phyloP scores from a whole-genome alignment of 257 asterid genomes.

The Pogostemon cablin region DNA sequence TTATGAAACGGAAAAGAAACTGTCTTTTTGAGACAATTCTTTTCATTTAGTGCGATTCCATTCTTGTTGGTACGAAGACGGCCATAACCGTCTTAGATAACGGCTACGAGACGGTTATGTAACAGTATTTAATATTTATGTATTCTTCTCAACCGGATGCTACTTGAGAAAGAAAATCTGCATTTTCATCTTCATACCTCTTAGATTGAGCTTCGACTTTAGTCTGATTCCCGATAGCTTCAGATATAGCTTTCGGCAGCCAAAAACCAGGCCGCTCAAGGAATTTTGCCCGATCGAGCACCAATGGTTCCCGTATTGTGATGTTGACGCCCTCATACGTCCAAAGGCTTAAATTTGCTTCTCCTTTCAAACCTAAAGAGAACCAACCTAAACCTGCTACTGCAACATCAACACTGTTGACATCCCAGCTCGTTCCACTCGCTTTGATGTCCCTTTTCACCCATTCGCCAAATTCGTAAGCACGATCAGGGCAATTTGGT shows the following conservation, averaged over 20 bases:
- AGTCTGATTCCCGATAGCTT: conserved; percentile 63
- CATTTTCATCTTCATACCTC: conserved; percentile 41
- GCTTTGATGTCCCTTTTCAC: conserved; percentile 60
- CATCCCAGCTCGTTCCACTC: conserved; percentile 88
- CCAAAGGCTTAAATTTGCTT: conserved; percentile 74
- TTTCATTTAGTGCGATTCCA: no score
- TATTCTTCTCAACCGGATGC: conserved; percentile 1
- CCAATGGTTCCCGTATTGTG: conserved; percentile 76
- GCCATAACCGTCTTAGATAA: no score
- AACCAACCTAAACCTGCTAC: conserved; percentile 93
- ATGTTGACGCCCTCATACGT: conserved; percentile 67
- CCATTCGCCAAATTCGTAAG: conserved; percentile 77
- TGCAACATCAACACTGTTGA: conserved; percentile 70
- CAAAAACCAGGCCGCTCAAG: conserved; percentile 93
- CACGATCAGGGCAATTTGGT: conserved; percentile 60
- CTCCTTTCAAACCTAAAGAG: conserved; percentile 86
- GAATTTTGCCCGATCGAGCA: conserved; percentile 76
- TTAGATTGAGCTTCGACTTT: conserved; percentile 68
- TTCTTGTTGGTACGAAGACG: no score
- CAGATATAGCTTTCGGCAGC: conserved; percentile 92
- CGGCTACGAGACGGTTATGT: no score
- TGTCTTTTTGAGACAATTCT: no score
- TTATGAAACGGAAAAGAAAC: no score
- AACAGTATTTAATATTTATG: no score
- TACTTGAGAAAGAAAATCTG: conserved; percentile 34